phyloP scores from a whole-genome alignment of 2,329 filamentous ascomycete genomes.

The Hymenoscyphus albidus region DNA sequence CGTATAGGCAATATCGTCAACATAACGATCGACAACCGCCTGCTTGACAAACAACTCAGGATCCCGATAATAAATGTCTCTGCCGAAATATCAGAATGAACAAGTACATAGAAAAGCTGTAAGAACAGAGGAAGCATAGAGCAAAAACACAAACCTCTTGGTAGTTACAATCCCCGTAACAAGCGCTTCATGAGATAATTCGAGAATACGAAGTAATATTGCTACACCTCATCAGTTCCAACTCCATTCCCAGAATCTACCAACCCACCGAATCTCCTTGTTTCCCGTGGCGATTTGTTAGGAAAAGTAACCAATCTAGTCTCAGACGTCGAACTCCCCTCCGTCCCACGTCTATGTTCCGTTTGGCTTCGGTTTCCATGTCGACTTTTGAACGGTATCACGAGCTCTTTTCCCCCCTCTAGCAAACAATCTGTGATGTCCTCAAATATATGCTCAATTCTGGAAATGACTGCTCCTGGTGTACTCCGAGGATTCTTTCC shows the following conservation, averaged over 20 bases:
- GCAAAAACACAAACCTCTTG: conserved; percentile 49
- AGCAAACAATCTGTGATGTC: conserved; percentile 46
- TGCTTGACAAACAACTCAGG: conserved; percentile 69
- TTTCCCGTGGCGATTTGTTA: conserved; percentile 45
- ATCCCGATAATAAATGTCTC: conserved; percentile 77
- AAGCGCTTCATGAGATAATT: conserved; percentile 57
- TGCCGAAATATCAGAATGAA: conserved; percentile 36
- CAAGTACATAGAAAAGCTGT: too few species aligned
- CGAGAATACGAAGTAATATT: conserved; percentile 54
- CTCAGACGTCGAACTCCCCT: conserved; percentile 1
- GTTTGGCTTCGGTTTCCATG: background rate
- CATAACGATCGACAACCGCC: conserved; percentile 62
- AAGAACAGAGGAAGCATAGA: conserved; percentile 3
- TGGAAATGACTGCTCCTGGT: conserved; percentile 40
- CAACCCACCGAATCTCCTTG: conserved; percentile 49
- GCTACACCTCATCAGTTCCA: conserved; percentile 38
- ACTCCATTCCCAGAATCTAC: conserved; percentile 15
- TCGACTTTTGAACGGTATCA: conserved; percentile 45
- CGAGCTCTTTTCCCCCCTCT: conserved; percentile 42
- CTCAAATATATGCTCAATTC: conserved; percentile 54
- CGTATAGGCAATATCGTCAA: conserved; percentile 71
- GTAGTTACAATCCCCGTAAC: conserved; percentile 52
- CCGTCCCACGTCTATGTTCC: background rate
- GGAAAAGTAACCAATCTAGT: conserved; percentile 41
- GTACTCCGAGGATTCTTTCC: background rate